Evolutionary conservation across 331 rosid species (phyloP).

Genomic region (Malus hybrid): DNA sequence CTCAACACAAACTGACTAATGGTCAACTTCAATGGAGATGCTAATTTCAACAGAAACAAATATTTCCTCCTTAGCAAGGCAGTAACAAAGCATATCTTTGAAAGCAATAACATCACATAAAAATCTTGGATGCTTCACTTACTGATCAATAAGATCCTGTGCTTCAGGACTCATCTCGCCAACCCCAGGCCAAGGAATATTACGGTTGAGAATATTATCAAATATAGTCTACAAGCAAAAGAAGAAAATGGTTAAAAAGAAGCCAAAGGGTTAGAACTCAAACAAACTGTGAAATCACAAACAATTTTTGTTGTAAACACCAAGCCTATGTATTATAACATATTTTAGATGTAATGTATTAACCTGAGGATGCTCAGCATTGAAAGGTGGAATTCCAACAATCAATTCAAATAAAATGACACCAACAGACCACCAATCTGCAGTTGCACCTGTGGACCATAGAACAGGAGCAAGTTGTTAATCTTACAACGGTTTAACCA

Average conservation of each 20-base stretch:
- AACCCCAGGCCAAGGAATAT: constrained; percentile 90
- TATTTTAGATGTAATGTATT: constrained; percentile 4
- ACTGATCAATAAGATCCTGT: constrained; percentile 84
- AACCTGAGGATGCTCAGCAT: constrained; percentile 99
- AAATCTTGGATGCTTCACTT: constrained; percentile 11
- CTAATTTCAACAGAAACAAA: not conserved
- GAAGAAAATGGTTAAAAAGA: not conserved
- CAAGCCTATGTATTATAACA: not conserved
- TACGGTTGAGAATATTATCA: constrained; percentile 90
- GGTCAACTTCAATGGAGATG: not conserved
- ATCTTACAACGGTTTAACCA: not conserved
- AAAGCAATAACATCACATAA: not conserved
- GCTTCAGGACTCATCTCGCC: constrained; percentile 91
- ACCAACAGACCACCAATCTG: constrained; percentile 99
- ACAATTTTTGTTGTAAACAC: not conserved
- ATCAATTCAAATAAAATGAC: constrained; percentile 90
- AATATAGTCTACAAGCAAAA: constrained; percentile 62
- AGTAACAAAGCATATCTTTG: not conserved
- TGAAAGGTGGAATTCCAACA: constrained; percentile 98
- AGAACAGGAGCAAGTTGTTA: constrained; percentile 1
- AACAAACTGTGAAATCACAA: not conserved
- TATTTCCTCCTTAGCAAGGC: not conserved
- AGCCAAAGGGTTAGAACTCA: not conserved
- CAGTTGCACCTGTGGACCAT: constrained; percentile 61
- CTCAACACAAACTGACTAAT: not conserved